phyloP scores from a whole-genome alignment of 208 protist species.

The Strigomonas culicis region DNA sequence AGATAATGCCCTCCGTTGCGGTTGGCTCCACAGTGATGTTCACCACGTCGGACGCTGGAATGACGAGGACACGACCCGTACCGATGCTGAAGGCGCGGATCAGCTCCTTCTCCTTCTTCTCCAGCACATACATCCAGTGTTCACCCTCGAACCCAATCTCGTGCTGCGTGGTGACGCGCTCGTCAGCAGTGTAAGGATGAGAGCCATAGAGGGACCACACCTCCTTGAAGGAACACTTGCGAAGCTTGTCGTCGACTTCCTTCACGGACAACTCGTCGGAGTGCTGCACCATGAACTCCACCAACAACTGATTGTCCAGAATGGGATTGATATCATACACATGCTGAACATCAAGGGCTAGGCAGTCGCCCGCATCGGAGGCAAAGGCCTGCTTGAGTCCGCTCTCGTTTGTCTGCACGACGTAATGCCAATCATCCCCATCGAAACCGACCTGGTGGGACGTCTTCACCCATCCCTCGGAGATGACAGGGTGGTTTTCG shows the following conservation, averaged over 20 bases:
- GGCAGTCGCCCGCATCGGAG: slow-evolving; percentile 23
- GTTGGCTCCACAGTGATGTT: slow-evolving; percentile 20
- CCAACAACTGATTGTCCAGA: slow-evolving; percentile 27
- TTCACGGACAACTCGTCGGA: slow-evolving; percentile 23
- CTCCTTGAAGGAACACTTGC: slow-evolving; percentile 27
- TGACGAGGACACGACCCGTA: slow-evolving; percentile 32
- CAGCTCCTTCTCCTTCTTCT: slow-evolving; percentile 30
- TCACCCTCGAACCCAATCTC: slow-evolving; percentile 49
- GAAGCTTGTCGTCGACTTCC: slow-evolving; percentile 33
- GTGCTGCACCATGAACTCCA: slow-evolving; percentile 50
- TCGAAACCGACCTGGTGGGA: slow-evolving; percentile 35
- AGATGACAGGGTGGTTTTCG: slow-evolving; percentile 13
- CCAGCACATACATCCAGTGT: slow-evolving; percentile 50
- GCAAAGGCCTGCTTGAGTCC: slow-evolving; percentile 33
- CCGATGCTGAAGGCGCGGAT: slow-evolving; percentile 37
- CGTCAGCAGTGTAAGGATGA: slow-evolving; percentile 25
- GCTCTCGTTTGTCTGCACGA: slow-evolving; percentile 29
- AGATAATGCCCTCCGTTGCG: slow-evolving; percentile 28
- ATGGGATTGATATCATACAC: slow-evolving; percentile 21
- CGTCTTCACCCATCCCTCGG: slow-evolving; percentile 12
- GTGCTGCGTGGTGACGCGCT: slow-evolving; percentile 26
- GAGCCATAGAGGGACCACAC: slow-evolving; percentile 58
- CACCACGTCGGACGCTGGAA: slow-evolving; percentile 29
- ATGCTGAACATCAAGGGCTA: slow-evolving; percentile 30
- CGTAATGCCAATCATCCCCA: slow-evolving; percentile 64